Conservation (phyloP, 352 stramenopile species). For the Phytophthora quininea region DNA sequence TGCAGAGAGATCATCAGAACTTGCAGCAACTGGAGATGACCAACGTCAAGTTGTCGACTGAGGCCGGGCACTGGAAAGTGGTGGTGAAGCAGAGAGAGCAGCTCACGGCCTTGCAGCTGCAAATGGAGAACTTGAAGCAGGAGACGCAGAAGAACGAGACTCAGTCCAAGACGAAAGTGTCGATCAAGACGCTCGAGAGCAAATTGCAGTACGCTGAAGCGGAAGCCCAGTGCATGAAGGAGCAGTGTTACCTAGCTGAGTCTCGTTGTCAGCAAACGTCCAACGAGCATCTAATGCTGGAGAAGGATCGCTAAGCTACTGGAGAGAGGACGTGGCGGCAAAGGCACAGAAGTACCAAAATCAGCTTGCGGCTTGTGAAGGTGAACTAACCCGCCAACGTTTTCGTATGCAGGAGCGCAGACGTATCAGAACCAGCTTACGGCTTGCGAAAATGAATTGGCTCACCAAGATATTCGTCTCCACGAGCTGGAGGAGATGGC, state of each 20-base stretch:
- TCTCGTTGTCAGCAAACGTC: constrained; percentile 51
- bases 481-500: constrained; percentile 42
- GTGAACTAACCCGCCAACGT: no score
- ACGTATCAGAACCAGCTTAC: constrained; percentile 14
- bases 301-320: constrained; percentile 57
- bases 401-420: no score
- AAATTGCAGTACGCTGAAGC: constrained; percentile 47
- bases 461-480: constrained; percentile 15
- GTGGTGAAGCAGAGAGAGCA: constrained; percentile 53
- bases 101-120: constrained; percentile 36
- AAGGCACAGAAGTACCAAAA: constrained; percentile 38
- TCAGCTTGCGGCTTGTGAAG: no score
- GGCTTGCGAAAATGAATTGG: constrained; percentile 13
- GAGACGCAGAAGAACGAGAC: constrained; percentile 55
- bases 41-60: constrained; percentile 36
- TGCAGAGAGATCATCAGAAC: constrained; percentile 42
- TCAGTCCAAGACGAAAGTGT: constrained; percentile 48
- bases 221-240: constrained; percentile 45
- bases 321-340: constrained; percentile 36
- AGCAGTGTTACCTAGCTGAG: constrained; percentile 46
- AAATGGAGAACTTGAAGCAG: constrained; percentile 42
- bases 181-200: constrained; percentile 48
- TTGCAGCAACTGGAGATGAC: constrained; percentile 45
- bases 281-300: constrained; percentile 57
- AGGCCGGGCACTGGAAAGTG: constrained; percentile 53